A percentile compares a stretch with the other conserved stretches of the same genome.
phyloP scores from a whole-genome alignment of 2,329 filamentous ascomycete genomes.

The Xylaria sp. region DNA sequence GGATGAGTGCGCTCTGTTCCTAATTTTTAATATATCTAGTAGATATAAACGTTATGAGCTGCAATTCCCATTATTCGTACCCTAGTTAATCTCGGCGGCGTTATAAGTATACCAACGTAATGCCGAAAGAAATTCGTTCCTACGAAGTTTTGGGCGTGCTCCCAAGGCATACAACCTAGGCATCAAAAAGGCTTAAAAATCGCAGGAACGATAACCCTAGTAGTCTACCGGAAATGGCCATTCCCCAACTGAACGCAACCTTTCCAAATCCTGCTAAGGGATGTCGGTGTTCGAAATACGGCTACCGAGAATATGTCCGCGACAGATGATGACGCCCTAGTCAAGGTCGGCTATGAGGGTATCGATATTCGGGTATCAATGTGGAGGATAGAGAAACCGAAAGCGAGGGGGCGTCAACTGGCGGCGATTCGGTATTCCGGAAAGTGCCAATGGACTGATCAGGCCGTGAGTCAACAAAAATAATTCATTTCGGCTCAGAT shows the following conservation, averaged over 20 bases:
- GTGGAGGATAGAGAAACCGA: too few species aligned
- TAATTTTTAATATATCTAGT: slow-evolving; percentile 63
- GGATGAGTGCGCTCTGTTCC: slow-evolving; percentile 77
- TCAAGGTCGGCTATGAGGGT: too few species aligned
- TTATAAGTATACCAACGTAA: slow-evolving; percentile 79
- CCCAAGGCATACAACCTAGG: slow-evolving; percentile 73
- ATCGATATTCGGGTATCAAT: too few species aligned
- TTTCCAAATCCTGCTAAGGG: slow-evolving; percentile 86
- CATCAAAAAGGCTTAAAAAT: too few species aligned
- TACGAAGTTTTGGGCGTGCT: slow-evolving; percentile 78
- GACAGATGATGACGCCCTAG: too few species aligned
- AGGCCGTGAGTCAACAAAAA: too few species aligned
- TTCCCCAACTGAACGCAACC: slow-evolving; percentile 82
- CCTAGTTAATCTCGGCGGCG: slow-evolving; percentile 69
- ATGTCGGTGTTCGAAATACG: slow-evolving; percentile 83
- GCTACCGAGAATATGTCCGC: slow-evolving; percentile 86
- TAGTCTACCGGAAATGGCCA: too few species aligned
- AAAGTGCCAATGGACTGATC: too few species aligned
- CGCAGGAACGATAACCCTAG: too few species aligned
- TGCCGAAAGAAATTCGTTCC: slow-evolving; percentile 79
- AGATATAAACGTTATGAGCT: slow-evolving; percentile 75
- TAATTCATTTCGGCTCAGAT: background rate
- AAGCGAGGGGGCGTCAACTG: too few species aligned
- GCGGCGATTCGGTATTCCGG: too few species aligned
- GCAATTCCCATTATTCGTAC: slow-evolving; percentile 76